Base-by-base conservation (phyloP, 2,329 filamentous ascomycete species). In the Penicillium hordei region DNA sequence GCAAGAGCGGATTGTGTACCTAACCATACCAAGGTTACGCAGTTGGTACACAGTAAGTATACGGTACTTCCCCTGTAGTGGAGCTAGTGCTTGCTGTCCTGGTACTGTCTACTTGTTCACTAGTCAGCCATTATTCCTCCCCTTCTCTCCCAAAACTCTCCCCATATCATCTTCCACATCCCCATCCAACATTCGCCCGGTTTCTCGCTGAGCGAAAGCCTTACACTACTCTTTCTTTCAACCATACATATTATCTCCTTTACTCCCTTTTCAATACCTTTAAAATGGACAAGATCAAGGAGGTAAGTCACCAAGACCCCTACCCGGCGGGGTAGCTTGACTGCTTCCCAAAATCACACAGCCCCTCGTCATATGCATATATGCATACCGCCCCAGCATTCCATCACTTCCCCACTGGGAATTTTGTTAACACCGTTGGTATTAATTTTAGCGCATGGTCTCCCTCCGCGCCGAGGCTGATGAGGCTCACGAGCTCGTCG, bases 381-480 rank as follows among this genome's bases (percentile, higher is more conserved):
- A 38, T 57, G 42, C 55, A 57, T 48, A 23, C 48, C 48, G 19
- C 27, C 42, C 53, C 27, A 46, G 34, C 52, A 55, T 48, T 56
- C 46, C 66, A 73, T 68, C 61, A 61, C 50, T 53, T 49, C 45
- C 27, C 19, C 15, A 59, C 27, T 27, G 13, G 5, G 6, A 25
- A 29, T 33, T 27, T 57, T 61, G 19, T 59, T 64, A 57, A 68
- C 15, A 13, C 13, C 17, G 12, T 31, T n/a, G 38, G 15, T 3
- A 6, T 33, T 57, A 70, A 97, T 10, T 38, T 57, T 70, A 97
- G 93, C 93, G 92, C 88, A 93, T 97, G 91, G 89, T 89, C 82
- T 84, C 88, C 78, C 91, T 99, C 82, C 93, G 93, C 76, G 81
- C 93, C 79, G 91, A 97, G 85, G 90, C 91, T 72, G 94, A 97